These are phyloP conservation scores for Pichia sp. DNA, from an alignment of 1,139 yeast genomes.

Conservation along the genomic window DNA sequence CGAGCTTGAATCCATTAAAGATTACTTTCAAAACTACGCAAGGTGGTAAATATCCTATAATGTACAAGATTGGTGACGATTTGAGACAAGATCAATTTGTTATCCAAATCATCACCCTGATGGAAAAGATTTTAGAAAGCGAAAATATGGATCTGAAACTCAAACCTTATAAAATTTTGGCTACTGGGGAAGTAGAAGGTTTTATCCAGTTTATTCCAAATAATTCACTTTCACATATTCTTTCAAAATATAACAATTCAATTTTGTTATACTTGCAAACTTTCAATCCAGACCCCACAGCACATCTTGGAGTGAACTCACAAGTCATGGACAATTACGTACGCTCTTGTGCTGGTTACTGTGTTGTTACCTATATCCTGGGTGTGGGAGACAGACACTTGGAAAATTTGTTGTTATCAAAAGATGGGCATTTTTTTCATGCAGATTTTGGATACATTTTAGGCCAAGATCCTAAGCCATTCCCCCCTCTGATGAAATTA, in stretches of 20 bases:
- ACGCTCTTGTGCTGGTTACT: constrained; percentile 94
- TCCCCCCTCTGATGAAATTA: constrained; percentile 95
- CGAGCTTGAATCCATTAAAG: constrained; percentile 84
- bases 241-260: constrained; percentile 67
- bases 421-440: constrained; percentile 71
- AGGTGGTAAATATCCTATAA: constrained; percentile 61
- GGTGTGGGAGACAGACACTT: constrained; percentile 98
- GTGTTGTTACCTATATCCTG: constrained; percentile 88
- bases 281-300: constrained; percentile 57
- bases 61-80: constrained; percentile 96
- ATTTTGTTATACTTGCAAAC: constrained; percentile 66
- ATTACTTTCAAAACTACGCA: constrained; percentile 56
- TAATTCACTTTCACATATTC: constrained; percentile 79
- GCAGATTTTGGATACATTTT: constrained; percentile 96
- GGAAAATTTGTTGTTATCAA: constrained; percentile 70
- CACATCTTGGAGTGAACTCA: constrained; percentile 69
- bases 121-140: constrained; percentile 84
- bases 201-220: constrained; percentile 91
- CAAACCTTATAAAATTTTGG: constrained; percentile 85
- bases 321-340: constrained; percentile 91
- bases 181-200: constrained; percentile 89
- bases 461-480: constrained; percentile 97
- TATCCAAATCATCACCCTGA: constrained; percentile 82
- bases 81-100: constrained; percentile 94
- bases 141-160: constrained; percentile 86